phyloP scores from a whole-genome alignment of 2,329 filamentous ascomycete genomes.

The Diaporthe longicolla region DNA sequence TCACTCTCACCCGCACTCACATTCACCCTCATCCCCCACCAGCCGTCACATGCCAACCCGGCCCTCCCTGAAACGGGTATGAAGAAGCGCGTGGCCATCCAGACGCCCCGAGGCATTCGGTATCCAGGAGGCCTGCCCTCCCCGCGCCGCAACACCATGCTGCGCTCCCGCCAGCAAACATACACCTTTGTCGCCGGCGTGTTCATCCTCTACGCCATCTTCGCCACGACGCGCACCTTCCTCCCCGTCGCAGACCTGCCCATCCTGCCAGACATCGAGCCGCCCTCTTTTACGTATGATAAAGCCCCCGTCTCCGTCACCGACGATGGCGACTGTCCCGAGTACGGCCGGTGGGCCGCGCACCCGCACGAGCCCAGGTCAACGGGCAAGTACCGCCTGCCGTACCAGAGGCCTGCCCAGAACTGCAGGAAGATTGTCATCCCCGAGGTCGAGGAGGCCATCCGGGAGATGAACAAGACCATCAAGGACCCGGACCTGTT shows the following conservation, averaged over 20 bases:
- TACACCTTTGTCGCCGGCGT: constrained; percentile 35
- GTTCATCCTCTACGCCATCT: constrained; percentile 38
- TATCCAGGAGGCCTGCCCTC: constrained; percentile 40
- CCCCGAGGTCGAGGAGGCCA: constrained; percentile 77
- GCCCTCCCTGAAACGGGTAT: constrained; percentile 5
- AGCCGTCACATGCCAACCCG: neutral
- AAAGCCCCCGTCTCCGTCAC: constrained; percentile 33
- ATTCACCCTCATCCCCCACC: neutral
- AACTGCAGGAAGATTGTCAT: constrained; percentile 82
- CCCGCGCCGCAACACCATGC: constrained; percentile 38
- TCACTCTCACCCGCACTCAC: neutral
- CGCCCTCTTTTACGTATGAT: neutral
- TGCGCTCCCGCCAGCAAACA: constrained; percentile 41
- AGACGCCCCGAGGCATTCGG: constrained; percentile 42
- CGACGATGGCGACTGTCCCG: constrained; percentile 46
- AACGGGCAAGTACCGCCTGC: constrained; percentile 50
- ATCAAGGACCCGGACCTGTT: constrained; percentile 70
- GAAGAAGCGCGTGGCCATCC: constrained; percentile 42
- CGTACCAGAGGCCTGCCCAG: constrained; percentile 67
- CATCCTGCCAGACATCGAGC: constrained; percentile 15
- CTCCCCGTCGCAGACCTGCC: constrained; percentile 38
- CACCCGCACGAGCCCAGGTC: constrained; percentile 50
- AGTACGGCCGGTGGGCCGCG: constrained; percentile 50
- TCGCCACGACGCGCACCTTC: constrained; percentile 35
- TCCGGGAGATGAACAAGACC: constrained; percentile 56